These are phyloP conservation scores for Tilletia caries DNA, from an alignment of 1,284 basidiomycete species.

Conservation along the genomic window DNA sequence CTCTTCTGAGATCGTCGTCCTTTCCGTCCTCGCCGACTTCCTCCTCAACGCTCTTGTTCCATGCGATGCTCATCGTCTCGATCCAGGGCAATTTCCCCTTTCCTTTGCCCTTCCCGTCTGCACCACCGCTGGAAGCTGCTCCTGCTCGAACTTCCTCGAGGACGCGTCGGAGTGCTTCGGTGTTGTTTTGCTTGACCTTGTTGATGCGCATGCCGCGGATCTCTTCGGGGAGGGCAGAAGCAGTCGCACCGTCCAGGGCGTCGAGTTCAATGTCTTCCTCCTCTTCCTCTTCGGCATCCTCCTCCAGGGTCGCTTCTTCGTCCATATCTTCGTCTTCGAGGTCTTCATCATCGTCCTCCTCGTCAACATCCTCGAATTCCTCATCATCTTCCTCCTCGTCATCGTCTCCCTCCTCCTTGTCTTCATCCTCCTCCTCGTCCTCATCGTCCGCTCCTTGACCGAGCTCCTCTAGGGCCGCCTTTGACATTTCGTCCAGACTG, in stretches of 20 bases:
- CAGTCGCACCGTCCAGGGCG: conserved; percentile 28
- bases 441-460: conserved; percentile 32
- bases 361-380: conserved; percentile 9
- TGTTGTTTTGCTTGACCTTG: conserved; percentile 49
- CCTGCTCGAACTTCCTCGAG: conserved; percentile 32
- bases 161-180: conserved; percentile 39
- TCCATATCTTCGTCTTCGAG: conserved; percentile 21
- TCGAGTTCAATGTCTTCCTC: conserved; percentile 33
- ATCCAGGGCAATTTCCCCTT: conserved; percentile 44
- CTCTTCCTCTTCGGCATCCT: conserved; percentile 24
- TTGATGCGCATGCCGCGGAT: conserved; percentile 36
- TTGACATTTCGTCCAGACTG: conserved; percentile 43
- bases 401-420: conserved; percentile 21
- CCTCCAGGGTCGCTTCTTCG: conserved; percentile 21
- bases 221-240: conserved; percentile 42
- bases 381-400: conserved; percentile 24
- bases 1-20: conserved; percentile 79
- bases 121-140: conserved; percentile 18
- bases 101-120: not conserved
- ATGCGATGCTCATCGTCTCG: conserved; percentile 45
- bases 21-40: conserved; percentile 66
- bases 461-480: conserved; percentile 36
- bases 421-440: conserved; percentile 22
- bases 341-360: conserved; percentile 18
- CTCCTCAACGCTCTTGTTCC: conserved; percentile 30